Conservation (phyloP, 805 yeast species). For the Ogataea nitratoaversa region DNA sequence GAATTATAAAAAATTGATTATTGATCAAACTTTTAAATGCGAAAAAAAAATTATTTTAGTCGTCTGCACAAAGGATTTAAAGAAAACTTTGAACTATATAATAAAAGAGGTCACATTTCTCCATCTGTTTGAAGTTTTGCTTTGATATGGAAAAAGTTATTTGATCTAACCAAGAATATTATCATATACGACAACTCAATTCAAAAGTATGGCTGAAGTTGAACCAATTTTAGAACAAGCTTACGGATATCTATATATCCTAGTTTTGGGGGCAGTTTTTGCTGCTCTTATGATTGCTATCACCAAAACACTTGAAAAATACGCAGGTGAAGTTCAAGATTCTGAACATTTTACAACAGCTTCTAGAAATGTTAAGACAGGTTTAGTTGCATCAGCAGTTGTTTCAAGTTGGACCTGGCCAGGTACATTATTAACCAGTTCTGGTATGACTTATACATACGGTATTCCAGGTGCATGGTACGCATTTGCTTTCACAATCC, state of each 20-base stretch:
- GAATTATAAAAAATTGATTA: too few relatives aligned
- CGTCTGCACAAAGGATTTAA: too few relatives aligned
- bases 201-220: too few relatives aligned
- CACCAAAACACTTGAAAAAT: constrained; percentile 34
- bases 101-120: too few relatives aligned
- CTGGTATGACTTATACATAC: constrained; percentile 21
- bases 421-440: constrained; percentile 24
- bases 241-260: constrained; percentile 37
- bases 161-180: too few relatives aligned
- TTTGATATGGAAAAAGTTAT: too few relatives aligned
- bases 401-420: constrained; percentile 38
- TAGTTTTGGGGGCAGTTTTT: constrained; percentile 42
- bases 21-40: too few relatives aligned
- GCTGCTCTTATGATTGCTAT: constrained; percentile 39
- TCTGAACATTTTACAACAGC: constrained; percentile 45
- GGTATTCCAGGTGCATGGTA: constrained; percentile 20
- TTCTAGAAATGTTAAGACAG: constrained; percentile 39
- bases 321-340: constrained; percentile 36
- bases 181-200: too few relatives aligned
- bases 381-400: constrained; percentile 39
- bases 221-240: constrained; percentile 27
- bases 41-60: too few relatives aligned
- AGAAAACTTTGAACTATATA: too few relatives aligned
- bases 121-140: too few relatives aligned
- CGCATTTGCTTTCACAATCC: constrained; percentile 33